Evolutionary conservation across 495 filamentous ascomycete species (phyloP).

Genomic region (Bacidia rubella): DNA sequence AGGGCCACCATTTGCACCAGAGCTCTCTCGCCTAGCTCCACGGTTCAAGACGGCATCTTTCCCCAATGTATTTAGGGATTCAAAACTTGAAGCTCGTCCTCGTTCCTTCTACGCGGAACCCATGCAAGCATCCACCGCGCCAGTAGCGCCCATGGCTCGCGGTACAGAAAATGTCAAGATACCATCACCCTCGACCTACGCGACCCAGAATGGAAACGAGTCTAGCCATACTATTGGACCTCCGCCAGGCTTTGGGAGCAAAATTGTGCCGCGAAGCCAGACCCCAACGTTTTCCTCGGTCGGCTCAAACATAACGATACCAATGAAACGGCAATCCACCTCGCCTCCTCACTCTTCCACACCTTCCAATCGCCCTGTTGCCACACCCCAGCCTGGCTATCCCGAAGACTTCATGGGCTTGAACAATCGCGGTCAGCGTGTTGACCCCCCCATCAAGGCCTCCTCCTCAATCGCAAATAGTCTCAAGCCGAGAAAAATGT

Average conservation of each 20-base stretch:
- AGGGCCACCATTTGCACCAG: conserved; percentile 20
- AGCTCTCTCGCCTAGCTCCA: conserved; percentile 15
- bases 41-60: conserved; percentile 18
- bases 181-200: neutral
- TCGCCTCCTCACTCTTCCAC: neutral
- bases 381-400: neutral
- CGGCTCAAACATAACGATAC: neutral
- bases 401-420: conserved; percentile 8
- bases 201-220: neutral
- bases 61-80: conserved; percentile 18
- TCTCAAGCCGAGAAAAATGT: conserved; percentile 18
- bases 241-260: neutral
- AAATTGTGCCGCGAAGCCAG: neutral
- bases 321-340: neutral
- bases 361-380: neutral
- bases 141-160: conserved; percentile 16
- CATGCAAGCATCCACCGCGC: conserved; percentile 8
- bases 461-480: conserved; percentile 11
- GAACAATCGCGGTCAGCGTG: conserved; percentile 17
- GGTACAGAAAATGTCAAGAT: conserved; percentile 2
- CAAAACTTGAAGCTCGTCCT: conserved; percentile 11
- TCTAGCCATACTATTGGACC: no score
- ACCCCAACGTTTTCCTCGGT: neutral
- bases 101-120: conserved; percentile 11
- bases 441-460: conserved; percentile 17